A percentile compares a stretch with the other conserved stretches of the same genome.
Conservation (phyloP, 768 basidiomycete species). For the Crepidotus variabilis region DNA sequence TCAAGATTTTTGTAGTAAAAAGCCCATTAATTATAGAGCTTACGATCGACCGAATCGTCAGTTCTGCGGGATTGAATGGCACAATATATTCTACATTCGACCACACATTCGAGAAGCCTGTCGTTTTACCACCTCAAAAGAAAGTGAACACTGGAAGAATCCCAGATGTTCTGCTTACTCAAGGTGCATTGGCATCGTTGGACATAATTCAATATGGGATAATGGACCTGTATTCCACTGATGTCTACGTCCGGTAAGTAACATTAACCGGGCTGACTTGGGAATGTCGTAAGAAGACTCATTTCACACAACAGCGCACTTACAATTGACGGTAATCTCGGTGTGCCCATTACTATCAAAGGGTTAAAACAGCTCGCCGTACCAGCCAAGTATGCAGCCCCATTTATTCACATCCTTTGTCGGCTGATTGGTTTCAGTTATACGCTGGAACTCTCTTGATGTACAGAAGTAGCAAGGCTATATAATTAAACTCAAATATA, state of each 20-base stretch:
- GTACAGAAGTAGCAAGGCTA: no score
- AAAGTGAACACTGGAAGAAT: slow-evolving; percentile 57
- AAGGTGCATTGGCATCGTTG: slow-evolving; percentile 47
- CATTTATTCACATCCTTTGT: no score
- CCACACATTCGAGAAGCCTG: slow-evolving; percentile 47
- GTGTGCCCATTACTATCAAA: slow-evolving; percentile 29
- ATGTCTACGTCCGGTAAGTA: slow-evolving; percentile 33
- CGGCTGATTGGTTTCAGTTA: no score
- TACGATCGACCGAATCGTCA: slow-evolving; percentile 36
- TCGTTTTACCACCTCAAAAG: slow-evolving; percentile 41
- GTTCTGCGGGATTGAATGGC: slow-evolving; percentile 44
- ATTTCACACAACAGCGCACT: slow-evolving; percentile 19
- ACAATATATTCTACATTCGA: slow-evolving; percentile 56
- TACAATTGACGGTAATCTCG: slow-evolving; percentile 27
- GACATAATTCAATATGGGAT: slow-evolving; percentile 48
- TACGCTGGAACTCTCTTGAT: no score
- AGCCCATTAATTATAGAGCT: slow-evolving; percentile 40
- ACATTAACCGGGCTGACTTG: background rate
- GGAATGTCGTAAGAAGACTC: background rate
- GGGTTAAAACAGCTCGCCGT: slow-evolving; percentile 31
- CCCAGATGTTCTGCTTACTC: slow-evolving; percentile 45
- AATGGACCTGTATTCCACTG: slow-evolving; percentile 40
- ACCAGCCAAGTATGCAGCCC: slow-evolving; percentile 25
- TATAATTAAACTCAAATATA: no score
- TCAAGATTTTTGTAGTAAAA: slow-evolving; percentile 20